A percentile compares a stretch with the other conserved stretches of the same genome.
These are phyloP conservation scores for Fusarium austroafricanum DNA, from an alignment of 2,329 filamentous ascomycete genomes.

Conservation along the genomic window DNA sequence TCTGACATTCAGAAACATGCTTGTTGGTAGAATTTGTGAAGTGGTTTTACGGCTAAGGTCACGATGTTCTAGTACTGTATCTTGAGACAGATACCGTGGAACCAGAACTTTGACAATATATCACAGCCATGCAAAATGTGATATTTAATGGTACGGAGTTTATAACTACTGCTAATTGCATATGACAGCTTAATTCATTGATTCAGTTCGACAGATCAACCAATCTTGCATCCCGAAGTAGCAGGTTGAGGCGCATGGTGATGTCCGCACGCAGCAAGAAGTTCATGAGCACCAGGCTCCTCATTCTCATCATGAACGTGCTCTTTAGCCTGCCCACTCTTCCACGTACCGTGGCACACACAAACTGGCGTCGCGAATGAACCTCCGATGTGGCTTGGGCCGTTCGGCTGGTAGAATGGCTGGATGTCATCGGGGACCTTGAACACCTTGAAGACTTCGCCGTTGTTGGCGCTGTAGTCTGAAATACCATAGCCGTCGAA, in stretches of 20 bases:
- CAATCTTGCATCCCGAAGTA: not conserved
- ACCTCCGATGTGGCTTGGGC: not conserved
- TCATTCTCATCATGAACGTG: not conserved
- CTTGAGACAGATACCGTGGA: no score
- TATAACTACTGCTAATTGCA: not conserved
- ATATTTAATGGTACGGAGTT: not conserved
- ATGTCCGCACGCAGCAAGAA: not conserved
- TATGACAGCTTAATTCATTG: not conserved
- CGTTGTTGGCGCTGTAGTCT: slow-evolving; percentile 5
- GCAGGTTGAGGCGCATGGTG: not conserved
- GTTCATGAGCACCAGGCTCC: not conserved
- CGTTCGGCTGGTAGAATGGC: slow-evolving; percentile 15
- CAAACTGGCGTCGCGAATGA: slow-evolving; percentile 17
- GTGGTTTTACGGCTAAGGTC: not conserved
- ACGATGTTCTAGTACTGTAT: no score
- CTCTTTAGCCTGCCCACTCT: not conserved
- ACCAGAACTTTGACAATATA: no score
- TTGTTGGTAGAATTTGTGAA: accelerated
- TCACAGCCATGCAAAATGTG: no score
- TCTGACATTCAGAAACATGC: not conserved
- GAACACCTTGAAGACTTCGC: not conserved
- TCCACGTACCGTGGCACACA: not conserved
- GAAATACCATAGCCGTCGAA: slow-evolving; percentile 32
- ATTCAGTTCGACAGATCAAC: accelerated
- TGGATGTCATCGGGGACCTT: slow-evolving; percentile 1